Percentiles rank a stretch among this genome's conserved stretches.
These are phyloP conservation scores for Penicillium sp. DNA, from an alignment of 2,329 filamentous ascomycete species.

Conservation along the genomic window DNA sequence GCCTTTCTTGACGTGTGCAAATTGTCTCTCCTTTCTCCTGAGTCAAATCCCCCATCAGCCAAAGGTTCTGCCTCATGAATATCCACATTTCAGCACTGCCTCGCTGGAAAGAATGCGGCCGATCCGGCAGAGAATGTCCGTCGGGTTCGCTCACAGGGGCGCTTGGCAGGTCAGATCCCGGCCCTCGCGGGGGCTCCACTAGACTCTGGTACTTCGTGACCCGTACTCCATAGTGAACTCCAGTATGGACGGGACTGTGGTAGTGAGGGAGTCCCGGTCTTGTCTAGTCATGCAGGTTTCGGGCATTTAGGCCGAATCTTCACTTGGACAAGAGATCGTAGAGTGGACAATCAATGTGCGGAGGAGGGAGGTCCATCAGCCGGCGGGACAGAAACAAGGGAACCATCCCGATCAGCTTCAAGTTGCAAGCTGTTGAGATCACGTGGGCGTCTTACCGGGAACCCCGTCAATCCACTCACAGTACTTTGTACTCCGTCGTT, in stretches of 20 bases:
- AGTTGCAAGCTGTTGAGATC: background rate
- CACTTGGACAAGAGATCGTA: background rate
- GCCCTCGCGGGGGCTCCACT: slow-evolving; percentile 3
- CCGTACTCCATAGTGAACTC: no score
- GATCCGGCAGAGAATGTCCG: slow-evolving; percentile 22
- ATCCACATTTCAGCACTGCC: slow-evolving; percentile 23
- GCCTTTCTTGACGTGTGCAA: background rate
- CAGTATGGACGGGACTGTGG: no score
- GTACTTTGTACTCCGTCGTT: no score
- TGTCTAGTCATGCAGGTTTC: background rate
- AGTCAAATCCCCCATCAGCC: background rate
- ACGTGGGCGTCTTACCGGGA: background rate
- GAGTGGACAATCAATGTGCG: background rate
- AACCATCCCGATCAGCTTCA: background rate
- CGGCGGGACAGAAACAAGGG: no score
- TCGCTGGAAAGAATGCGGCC: slow-evolving; percentile 25
- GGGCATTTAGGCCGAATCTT: background rate
- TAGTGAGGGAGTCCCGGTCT: background rate
- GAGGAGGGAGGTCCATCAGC: background rate
- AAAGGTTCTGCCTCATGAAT: slow-evolving; percentile 2
- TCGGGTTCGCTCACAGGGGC: slow-evolving; percentile 19
- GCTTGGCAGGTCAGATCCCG: slow-evolving; percentile 19
- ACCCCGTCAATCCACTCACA: no score
- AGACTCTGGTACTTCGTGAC: no score
- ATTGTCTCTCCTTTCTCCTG: slow-evolving; percentile 1